Evolutionary conservation across 768 basidiomycete species (phyloP).

Genomic region (Lactarius indigo): DNA sequence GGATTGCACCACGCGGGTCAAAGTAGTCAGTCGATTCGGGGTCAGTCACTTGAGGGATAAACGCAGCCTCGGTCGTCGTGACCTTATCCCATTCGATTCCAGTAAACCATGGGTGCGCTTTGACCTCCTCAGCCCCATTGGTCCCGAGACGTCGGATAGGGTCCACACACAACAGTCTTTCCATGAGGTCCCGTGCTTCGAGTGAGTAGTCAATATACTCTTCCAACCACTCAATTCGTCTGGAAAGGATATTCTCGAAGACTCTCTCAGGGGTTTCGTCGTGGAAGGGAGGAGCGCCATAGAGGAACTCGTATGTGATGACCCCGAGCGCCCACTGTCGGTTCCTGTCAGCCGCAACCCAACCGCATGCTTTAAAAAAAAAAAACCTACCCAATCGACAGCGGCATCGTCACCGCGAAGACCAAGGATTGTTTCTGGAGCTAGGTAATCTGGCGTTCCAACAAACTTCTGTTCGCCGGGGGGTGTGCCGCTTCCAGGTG

Average conservation of each 20-base stretch:
- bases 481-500: constrained; percentile 57
- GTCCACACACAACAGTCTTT: constrained; percentile 77
- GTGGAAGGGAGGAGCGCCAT: constrained; percentile 96
- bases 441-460: constrained; percentile 96
- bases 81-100: constrained; percentile 94
- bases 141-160: constrained; percentile 77
- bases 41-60: constrained; percentile 92
- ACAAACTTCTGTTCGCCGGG: constrained; percentile 92
- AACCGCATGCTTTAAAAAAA: constrained; percentile 8
- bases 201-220: constrained; percentile 84
- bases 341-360: constrained; percentile 18
- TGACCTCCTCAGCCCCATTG: constrained; percentile 89
- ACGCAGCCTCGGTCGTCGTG: constrained; percentile 83
- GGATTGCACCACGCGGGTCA: constrained; percentile 89
- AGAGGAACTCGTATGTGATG: constrained; percentile 97
- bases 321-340: constrained; percentile 96
- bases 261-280: constrained; percentile 96
- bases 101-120: constrained; percentile 83
- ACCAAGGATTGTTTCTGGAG: constrained; percentile 93
- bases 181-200: constrained; percentile 89
- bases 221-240: constrained; percentile 94
- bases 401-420: constrained; percentile 91
- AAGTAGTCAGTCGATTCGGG: constrained; percentile 99
- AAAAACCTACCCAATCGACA: constrained; percentile 86
- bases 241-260: constrained; percentile 96